These are phyloP conservation scores for Cystofilobasidium bisporidii DNA, from an alignment of 768 basidiomycete species.

Conservation along the genomic window DNA sequence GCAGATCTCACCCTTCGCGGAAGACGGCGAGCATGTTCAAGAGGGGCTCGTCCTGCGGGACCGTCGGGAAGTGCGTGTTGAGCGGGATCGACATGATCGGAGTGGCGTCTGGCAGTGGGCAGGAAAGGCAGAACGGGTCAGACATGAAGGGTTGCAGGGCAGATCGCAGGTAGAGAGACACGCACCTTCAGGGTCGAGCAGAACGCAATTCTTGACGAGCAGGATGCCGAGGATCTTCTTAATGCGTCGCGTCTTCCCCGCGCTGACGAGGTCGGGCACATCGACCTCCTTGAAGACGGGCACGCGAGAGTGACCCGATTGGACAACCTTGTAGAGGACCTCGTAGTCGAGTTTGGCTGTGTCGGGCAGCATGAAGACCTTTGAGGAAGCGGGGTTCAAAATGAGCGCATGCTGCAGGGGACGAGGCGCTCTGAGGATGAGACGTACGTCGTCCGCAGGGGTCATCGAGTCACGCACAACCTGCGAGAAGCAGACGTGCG, in stretches of 20 bases:
- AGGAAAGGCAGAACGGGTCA: background rate
- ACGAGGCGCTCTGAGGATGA: constrained; percentile 16
- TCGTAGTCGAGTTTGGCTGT: constrained; percentile 73
- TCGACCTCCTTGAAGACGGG: constrained; percentile 49
- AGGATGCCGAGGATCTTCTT: constrained; percentile 81
- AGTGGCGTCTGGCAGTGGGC: constrained; percentile 52
- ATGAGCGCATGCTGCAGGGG: background rate
- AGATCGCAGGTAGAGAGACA: background rate
- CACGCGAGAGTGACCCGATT: constrained; percentile 52
- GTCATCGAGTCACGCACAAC: constrained; percentile 43
- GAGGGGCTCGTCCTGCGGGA: constrained; percentile 75
- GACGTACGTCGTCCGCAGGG: constrained; percentile 33
- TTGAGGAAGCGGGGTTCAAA: constrained; percentile 29
- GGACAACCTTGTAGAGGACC: constrained; percentile 62
- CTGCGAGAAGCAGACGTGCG: no score
- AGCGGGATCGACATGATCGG: constrained; percentile 74
- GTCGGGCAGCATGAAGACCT: constrained; percentile 81
- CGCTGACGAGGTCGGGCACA: constrained; percentile 44
- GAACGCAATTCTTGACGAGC: constrained; percentile 73
- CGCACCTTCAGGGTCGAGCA: constrained; percentile 72
- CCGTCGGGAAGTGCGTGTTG: constrained; percentile 67
- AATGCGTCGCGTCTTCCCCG: constrained; percentile 31
- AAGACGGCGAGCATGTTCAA: constrained; percentile 77
- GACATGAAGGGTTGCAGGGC: background rate
- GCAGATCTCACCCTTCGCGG: constrained; percentile 54